Conservation (phyloP, 768 basidiomycete species). For the Lanmaoa pseudosensibilis region DNA sequence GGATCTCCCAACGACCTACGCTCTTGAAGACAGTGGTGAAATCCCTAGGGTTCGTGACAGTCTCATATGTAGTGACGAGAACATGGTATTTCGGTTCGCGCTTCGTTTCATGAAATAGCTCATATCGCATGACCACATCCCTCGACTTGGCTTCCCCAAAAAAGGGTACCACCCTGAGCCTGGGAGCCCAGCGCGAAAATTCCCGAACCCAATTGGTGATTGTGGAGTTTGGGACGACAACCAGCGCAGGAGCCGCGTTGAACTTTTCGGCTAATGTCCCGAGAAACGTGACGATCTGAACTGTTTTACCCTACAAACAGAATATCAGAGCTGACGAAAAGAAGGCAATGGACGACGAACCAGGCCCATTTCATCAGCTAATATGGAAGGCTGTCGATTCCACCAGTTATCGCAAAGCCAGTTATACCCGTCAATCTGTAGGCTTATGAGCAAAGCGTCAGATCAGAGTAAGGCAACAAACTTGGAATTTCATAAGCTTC, state of each 20-base stretch:
- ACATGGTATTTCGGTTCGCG: conserved; percentile 79
- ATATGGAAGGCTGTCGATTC: conserved; percentile 78
- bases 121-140: conserved; percentile 78
- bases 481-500: conserved; percentile 88
- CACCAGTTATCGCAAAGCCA: conserved; percentile 91
- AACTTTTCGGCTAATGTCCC: conserved; percentile 59
- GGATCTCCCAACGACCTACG: conserved; percentile 88
- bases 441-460: conserved; percentile 5
- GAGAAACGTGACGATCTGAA: conserved; percentile 86
- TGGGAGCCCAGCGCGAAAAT: conserved; percentile 74
- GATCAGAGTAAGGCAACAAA: conserved; percentile 32
- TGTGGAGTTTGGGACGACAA: conserved; percentile 96
- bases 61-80: conserved; percentile 90
- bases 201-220: conserved; percentile 96
- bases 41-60: conserved; percentile 67
- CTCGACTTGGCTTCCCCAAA: conserved; percentile 79
- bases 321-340: conserved; percentile 6
- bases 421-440: conserved; percentile 74
- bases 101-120: conserved; percentile 62
- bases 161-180: conserved; percentile 77
- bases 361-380: conserved; percentile 98
- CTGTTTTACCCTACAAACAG: conserved; percentile 74
- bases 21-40: conserved; percentile 74
- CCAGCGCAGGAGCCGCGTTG: conserved; percentile 73
- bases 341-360: conserved; percentile 39